A percentile compares a stretch with the other conserved stretches of the same genome.
Evolutionary conservation across 805 yeast species (phyloP).

Genomic region (Debaryomyces prosopidis): DNA sequence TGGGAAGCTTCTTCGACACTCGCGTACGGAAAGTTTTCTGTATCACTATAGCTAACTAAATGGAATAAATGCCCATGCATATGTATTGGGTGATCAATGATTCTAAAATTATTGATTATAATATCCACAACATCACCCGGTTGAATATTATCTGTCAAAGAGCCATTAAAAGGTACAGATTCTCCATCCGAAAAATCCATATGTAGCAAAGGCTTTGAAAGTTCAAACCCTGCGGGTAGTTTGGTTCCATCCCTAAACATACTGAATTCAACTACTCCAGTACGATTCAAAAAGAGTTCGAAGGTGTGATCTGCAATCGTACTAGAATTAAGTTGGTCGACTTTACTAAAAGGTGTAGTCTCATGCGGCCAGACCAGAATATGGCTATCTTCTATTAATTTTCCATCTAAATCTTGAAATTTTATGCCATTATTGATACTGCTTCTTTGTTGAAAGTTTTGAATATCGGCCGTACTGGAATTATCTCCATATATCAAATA

Average conservation of each 20-base stretch:
- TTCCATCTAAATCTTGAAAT: conserved; percentile 24
- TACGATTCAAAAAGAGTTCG: conserved; percentile 29
- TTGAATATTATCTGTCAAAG: conserved; percentile 15
- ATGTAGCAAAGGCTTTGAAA: conserved; percentile 18
- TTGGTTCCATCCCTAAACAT: conserved; percentile 21
- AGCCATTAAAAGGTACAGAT: conserved; percentile 8
- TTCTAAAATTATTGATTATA: conserved; percentile 26
- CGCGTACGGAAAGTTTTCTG: conserved; percentile 21
- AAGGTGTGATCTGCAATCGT: conserved; percentile 26
- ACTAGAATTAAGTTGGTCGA: conserved; percentile 6
- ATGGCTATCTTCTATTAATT: conserved; percentile 9
- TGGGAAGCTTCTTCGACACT: conserved; percentile 25
- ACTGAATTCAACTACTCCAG: conserved; percentile 25
- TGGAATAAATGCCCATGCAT: conserved; percentile 36
- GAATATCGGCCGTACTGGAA: not conserved
- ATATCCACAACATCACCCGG: conserved; percentile 32
- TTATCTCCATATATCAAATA: conserved; percentile 21
- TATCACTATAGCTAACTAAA: conserved; percentile 23
- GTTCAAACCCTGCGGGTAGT: conserved; percentile 21
- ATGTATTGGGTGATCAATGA: conserved; percentile 35
- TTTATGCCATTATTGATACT: conserved; percentile 14
- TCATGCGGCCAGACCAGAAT: conserved; percentile 15
- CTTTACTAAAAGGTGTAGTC: conserved; percentile 17
- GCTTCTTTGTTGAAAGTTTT: not conserved
- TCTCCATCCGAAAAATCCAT: conserved; percentile 4